Evolutionary conservation across 768 basidiomycete species (phyloP).

Genomic region (Trametes cinnabarina): DNA sequence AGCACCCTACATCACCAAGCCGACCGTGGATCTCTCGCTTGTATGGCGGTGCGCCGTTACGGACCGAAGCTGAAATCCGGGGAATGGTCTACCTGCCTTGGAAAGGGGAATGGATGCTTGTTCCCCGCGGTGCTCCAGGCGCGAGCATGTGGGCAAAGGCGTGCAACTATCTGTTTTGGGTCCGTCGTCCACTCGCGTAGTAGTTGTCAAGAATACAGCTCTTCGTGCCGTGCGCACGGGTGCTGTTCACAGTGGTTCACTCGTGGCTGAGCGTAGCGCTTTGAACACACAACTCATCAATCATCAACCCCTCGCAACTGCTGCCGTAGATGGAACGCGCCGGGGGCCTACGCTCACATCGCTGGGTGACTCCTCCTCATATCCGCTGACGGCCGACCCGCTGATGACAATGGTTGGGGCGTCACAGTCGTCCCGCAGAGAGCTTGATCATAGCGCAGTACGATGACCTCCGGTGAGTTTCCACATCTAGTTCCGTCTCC

Average conservation of each 20-base stretch:
- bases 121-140: slow-evolving; percentile 48
- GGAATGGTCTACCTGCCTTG: slow-evolving; percentile 78
- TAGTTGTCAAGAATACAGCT: background rate
- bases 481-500: no score
- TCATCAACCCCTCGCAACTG: no score
- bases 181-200: slow-evolving; percentile 60
- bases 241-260: background rate
- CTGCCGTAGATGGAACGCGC: no score
- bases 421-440: no score
- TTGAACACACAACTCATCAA: no score
- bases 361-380: no score
- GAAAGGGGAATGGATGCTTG: slow-evolving; percentile 65
- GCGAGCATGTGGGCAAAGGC: slow-evolving; percentile 39
- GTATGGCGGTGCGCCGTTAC: slow-evolving; percentile 49
- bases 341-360: no score
- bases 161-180: slow-evolving; percentile 88
- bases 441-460: no score
- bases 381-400: no score
- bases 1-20: background rate
- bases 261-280: background rate
- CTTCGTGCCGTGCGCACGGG: no score
- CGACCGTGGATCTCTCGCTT: slow-evolving; percentile 60
- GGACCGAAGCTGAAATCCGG: slow-evolving; percentile 74
- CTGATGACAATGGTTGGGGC: no score
- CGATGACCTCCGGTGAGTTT: no score